phyloP scores from a whole-genome alignment of 2,329 filamentous ascomycete species.

The Decorospora gaudefroyi region DNA sequence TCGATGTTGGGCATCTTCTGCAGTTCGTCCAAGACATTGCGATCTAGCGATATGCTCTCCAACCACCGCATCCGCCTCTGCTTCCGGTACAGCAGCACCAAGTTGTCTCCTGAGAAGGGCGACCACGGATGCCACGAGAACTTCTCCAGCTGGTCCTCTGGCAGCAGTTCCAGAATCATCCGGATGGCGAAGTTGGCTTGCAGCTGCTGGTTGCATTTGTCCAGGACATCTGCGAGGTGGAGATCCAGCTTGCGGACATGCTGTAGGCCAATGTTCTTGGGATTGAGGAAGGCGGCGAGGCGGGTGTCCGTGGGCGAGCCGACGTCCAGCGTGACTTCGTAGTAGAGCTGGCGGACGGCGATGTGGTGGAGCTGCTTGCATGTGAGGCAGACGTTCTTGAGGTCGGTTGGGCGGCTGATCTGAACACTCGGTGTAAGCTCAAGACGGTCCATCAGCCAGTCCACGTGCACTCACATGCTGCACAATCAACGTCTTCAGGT shows the following conservation, averaged over 20 bases:
- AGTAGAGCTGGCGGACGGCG: slow-evolving; percentile 53
- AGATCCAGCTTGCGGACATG: slow-evolving; percentile 54
- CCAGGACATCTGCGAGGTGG: slow-evolving; percentile 52
- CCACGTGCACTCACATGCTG: slow-evolving; percentile 41
- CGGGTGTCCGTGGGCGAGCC: slow-evolving; percentile 52
- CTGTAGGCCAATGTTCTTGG: slow-evolving; percentile 54
- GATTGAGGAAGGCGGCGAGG: slow-evolving; percentile 53
- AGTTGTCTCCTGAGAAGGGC: slow-evolving; percentile 54
- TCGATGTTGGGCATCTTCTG: slow-evolving; percentile 50
- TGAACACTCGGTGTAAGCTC: slow-evolving; percentile 17
- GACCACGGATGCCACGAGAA: slow-evolving; percentile 59
- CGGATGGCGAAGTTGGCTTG: slow-evolving; percentile 55
- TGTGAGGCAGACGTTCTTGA: slow-evolving; percentile 54
- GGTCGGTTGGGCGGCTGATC: slow-evolving; percentile 54
- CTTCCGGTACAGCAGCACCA: slow-evolving; percentile 54
- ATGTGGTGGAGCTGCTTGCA: slow-evolving; percentile 55
- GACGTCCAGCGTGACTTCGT: slow-evolving; percentile 54
- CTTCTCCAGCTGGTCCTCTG: slow-evolving; percentile 55
- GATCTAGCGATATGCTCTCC: slow-evolving; percentile 54
- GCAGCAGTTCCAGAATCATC: slow-evolving; percentile 56
- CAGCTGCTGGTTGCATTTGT: slow-evolving; percentile 52
- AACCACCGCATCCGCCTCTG: slow-evolving; percentile 56
- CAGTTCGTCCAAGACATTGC: slow-evolving; percentile 48
- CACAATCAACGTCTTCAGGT: slow-evolving; percentile 49
- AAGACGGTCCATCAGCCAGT: no score